Conservation (phyloP, 2,329 filamentous ascomycete genomes). For the Phyllosticta citrichinensis region DNA sequence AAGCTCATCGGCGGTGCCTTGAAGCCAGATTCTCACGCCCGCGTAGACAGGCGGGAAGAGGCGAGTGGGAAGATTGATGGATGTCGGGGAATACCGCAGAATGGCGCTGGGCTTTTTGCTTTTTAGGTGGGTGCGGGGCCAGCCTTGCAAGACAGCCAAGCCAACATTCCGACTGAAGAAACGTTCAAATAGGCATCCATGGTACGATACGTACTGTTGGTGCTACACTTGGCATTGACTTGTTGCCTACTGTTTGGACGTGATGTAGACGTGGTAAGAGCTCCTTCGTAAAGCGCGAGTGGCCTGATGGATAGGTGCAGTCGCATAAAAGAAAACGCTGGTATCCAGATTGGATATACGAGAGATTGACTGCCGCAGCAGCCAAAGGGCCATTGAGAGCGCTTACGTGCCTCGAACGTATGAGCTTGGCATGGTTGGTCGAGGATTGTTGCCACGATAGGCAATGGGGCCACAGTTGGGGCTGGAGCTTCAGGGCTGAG, state of each 20-base stretch:
- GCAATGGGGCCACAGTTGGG: neutral
- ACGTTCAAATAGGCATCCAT: neutral
- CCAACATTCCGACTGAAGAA: neutral
- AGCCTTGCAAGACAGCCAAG: neutral
- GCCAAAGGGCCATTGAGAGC: neutral
- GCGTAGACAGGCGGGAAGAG: neutral
- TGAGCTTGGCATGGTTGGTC: neutral
- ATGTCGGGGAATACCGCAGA: neutral
- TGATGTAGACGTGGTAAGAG: neutral
- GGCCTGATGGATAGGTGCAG: neutral
- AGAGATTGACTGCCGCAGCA: neutral
- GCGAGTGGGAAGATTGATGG: neutral
- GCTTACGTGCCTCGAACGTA: neutral
- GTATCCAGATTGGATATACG: neutral
- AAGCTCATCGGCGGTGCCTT: neutral
- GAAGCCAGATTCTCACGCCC: neutral
- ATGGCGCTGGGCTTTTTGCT: neutral
- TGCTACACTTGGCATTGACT: neutral
- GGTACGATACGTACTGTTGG: neutral
- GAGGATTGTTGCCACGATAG: neutral
- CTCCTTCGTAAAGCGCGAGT: neutral
- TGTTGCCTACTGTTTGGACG: neutral
- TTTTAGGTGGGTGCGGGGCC: neutral
- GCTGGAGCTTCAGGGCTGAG: neutral
- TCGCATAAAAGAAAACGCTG: neutral